Conservation (phyloP, 208 protist species). For the Crithidia bombi region DNA sequence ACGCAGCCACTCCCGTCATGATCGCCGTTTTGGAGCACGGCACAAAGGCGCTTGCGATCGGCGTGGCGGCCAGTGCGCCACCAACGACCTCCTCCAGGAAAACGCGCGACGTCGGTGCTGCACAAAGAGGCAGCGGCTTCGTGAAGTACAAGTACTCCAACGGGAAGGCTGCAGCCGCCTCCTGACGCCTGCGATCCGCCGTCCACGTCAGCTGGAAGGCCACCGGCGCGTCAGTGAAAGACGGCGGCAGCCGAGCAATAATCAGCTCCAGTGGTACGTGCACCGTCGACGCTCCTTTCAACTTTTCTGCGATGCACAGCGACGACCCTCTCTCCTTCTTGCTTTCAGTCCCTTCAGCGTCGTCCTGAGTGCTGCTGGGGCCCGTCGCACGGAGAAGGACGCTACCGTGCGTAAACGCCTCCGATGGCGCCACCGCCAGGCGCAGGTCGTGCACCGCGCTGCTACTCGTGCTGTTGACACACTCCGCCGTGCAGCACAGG, state of each 20-base stretch:
- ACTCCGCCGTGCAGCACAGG: constrained; percentile 40
- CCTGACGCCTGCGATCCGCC: constrained; percentile 40
- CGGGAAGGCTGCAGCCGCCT: constrained; percentile 23
- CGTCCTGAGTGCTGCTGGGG: not conserved
- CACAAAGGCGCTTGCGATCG: constrained; percentile 53
- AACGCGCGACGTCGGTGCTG: constrained; percentile 32
- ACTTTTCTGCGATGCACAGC: constrained; percentile 38
- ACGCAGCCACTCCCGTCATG: constrained; percentile 31
- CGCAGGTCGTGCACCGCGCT: constrained; percentile 26
- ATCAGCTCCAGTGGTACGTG: constrained; percentile 30
- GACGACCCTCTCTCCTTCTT: not conserved
- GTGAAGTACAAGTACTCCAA: constrained; percentile 71
- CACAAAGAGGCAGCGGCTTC: constrained; percentile 29
- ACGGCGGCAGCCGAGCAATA: constrained; percentile 37
- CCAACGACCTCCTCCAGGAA: constrained; percentile 50
- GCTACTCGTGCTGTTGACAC: constrained; percentile 49
- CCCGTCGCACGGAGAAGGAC: constrained; percentile 14
- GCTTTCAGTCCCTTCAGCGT: not conserved
- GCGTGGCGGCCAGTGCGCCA: constrained; percentile 31
- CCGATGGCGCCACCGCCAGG: constrained; percentile 21
- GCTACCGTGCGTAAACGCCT: constrained; percentile 16
- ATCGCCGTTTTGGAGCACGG: constrained; percentile 46
- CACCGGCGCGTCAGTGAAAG: constrained; percentile 35
- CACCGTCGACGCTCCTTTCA: constrained; percentile 45
- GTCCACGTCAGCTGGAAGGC: constrained; percentile 45